phyloP scores from a whole-genome alignment of 495 filamentous ascomycete genomes.

The Penicillium pulvis region DNA sequence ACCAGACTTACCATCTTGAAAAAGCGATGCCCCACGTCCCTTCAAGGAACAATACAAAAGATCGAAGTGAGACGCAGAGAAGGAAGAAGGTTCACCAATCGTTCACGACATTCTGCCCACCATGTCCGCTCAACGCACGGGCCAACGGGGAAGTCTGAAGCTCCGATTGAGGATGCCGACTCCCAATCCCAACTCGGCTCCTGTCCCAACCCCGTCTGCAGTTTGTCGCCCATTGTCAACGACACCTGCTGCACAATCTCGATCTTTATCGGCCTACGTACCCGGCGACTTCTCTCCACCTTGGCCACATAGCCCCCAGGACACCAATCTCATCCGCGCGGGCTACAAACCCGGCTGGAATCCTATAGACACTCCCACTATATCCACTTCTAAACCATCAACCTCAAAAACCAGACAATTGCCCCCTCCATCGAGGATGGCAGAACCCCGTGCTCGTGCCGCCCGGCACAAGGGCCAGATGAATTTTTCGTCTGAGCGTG shows the following conservation, averaged over 20 bases:
- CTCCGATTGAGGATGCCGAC: not conserved
- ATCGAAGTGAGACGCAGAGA: not conserved
- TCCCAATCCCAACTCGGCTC: not conserved
- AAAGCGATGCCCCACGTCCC: not conserved
- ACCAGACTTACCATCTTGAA: slow-evolving; percentile 25
- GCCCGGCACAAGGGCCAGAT: slow-evolving; percentile 86
- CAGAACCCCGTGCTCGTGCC: slow-evolving; percentile 75
- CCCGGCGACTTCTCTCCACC: slow-evolving; percentile 11
- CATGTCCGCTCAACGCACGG: slow-evolving; percentile 29
- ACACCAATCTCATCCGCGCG: slow-evolving; percentile 26
- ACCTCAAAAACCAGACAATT: slow-evolving; percentile 3
- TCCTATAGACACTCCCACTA: slow-evolving; percentile 2
- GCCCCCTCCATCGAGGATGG: slow-evolving; percentile 28
- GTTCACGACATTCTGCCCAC: slow-evolving; percentile 25
- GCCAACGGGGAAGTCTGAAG: slow-evolving; percentile 5
- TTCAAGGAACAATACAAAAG: not conserved
- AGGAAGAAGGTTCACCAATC: slow-evolving; percentile 2
- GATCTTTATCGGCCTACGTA: slow-evolving; percentile 10
- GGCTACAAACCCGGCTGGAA: slow-evolving; percentile 32
- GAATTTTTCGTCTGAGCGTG: slow-evolving; percentile 84
- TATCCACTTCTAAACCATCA: slow-evolving; percentile 2
- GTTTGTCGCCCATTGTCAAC: not conserved
- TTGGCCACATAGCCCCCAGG: slow-evolving; percentile 25
- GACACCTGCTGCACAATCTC: slow-evolving; percentile 4
- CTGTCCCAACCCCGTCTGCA: not conserved